A percentile compares a stretch with the other conserved stretches of the same genome.
phyloP scores from a whole-genome alignment of 805 yeast species.

The Cyberlindnera mrakii region DNA sequence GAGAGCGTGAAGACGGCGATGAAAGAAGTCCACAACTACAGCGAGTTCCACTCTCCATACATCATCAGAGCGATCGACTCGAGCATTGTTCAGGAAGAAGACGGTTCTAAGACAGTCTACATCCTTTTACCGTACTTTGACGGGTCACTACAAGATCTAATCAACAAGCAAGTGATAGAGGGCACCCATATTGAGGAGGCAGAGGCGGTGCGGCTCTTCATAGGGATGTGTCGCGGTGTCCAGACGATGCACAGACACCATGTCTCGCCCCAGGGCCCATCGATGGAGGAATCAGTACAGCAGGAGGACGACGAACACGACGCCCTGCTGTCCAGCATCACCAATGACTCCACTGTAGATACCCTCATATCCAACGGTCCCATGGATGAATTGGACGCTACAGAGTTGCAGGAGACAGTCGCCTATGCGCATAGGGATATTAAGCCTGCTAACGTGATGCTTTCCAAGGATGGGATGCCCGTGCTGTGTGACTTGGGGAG shows the following conservation, averaged over 20 bases:
- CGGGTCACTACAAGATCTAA: constrained; percentile 71
- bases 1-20: constrained; percentile 69
- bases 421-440: constrained; percentile 84
- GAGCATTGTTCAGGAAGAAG: constrained; percentile 61
- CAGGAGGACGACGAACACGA: constrained; percentile 17
- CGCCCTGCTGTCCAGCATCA: not conserved
- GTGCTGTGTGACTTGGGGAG: constrained; percentile 84
- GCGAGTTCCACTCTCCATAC: constrained; percentile 60
- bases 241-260: constrained; percentile 57
- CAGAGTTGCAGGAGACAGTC: constrained; percentile 49
- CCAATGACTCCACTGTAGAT: constrained; percentile 15
- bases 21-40: constrained; percentile 72
- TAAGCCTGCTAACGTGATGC: constrained; percentile 86
- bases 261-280: not conserved
- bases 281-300: constrained; percentile 4
- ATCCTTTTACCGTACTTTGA: constrained; percentile 75
- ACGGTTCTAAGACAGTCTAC: constrained; percentile 75
- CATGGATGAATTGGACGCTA: constrained; percentile 31
- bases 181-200: constrained; percentile 48
- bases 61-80: constrained; percentile 69
- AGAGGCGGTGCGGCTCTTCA: constrained; percentile 56
- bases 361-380: constrained; percentile 25
- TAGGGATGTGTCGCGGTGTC: constrained; percentile 71
- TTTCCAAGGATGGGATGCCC: constrained; percentile 66
- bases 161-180: constrained; percentile 56